phyloP scores from a whole-genome alignment of 352 stramenopile genomes.

The Phytophthora hybrid region DNA sequence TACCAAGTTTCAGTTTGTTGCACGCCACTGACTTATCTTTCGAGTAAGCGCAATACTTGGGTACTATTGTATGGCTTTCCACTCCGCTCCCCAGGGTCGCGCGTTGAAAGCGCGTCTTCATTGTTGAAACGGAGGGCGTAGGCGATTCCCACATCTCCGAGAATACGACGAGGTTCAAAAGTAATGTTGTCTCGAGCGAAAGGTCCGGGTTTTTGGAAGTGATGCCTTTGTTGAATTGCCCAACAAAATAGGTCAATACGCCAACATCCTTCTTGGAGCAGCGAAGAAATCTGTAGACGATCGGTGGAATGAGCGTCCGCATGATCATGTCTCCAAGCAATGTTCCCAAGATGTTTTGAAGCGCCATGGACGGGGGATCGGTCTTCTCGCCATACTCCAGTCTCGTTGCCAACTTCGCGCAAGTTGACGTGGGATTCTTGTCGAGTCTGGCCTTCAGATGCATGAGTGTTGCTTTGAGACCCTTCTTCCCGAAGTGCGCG shows the following conservation, averaged over 20 bases:
- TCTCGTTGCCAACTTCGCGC: not conserved
- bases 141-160: conserved; percentile 7
- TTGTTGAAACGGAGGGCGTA: not conserved
- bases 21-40: conserved; percentile 5
- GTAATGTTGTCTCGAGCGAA: not conserved
- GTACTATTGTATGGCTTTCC: not conserved
- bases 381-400: not conserved
- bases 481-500: conserved; percentile 4
- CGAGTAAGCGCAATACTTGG: conserved; percentile 3
- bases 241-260: not conserved
- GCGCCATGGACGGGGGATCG: not conserved
- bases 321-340: not conserved
- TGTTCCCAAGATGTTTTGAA: not conserved
- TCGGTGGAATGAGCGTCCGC: not conserved
- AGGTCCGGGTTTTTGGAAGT: too few species aligned
- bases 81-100: not conserved
- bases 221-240: too few species aligned
- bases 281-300: not conserved
- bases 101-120: not conserved
- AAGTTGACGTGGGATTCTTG: conserved; percentile 2
- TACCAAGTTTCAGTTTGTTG: conserved; percentile 6
- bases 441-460: not conserved
- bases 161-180: not conserved
- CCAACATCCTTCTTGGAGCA: conserved; percentile 3
- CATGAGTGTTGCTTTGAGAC: not conserved